phyloP scores from a whole-genome alignment of 2,329 filamentous ascomycete species.

The Pseudovirgaria hyperparasitica region DNA sequence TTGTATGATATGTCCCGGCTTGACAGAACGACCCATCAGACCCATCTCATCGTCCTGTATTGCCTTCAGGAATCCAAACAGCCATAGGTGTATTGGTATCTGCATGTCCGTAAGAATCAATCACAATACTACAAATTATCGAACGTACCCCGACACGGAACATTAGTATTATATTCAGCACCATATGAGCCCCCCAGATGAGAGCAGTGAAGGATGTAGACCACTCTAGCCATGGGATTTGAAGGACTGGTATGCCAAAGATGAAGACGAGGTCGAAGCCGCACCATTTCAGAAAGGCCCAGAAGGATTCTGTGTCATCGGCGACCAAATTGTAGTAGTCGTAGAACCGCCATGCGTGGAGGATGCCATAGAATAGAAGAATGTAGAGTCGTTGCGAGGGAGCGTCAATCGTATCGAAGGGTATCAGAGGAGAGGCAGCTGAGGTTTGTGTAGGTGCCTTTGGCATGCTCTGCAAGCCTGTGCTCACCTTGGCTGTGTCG shows the following conservation, averaged over 20 bases:
- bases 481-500: slow-evolving; percentile 21
- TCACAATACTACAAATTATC: background rate
- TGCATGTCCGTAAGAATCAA: slow-evolving; percentile 19
- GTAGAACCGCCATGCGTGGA: slow-evolving; percentile 75
- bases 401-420: slow-evolving; percentile 70
- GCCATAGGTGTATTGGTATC: slow-evolving; percentile 62
- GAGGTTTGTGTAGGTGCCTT: slow-evolving; percentile 10
- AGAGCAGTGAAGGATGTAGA: slow-evolving; percentile 60
- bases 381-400: slow-evolving; percentile 86
- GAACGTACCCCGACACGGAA: slow-evolving; percentile 65
- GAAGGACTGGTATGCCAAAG: slow-evolving; percentile 72
- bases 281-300: slow-evolving; percentile 89
- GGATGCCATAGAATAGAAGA: slow-evolving; percentile 59
- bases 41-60: slow-evolving; percentile 88
- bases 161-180: slow-evolving; percentile 79
- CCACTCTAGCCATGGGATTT: slow-evolving; percentile 95
- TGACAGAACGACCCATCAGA: slow-evolving; percentile 86
- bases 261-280: slow-evolving; percentile 75
- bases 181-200: slow-evolving; percentile 58
- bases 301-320: slow-evolving; percentile 76
- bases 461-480: slow-evolving; percentile 21
- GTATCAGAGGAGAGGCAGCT: slow-evolving; percentile 59
- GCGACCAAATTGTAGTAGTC: slow-evolving; percentile 71
- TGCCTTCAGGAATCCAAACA: slow-evolving; percentile 61
- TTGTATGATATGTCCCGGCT: slow-evolving; percentile 74